Conservation (phyloP, 495 filamentous ascomycete genomes). For the Trypethelium eluteriae region DNA sequence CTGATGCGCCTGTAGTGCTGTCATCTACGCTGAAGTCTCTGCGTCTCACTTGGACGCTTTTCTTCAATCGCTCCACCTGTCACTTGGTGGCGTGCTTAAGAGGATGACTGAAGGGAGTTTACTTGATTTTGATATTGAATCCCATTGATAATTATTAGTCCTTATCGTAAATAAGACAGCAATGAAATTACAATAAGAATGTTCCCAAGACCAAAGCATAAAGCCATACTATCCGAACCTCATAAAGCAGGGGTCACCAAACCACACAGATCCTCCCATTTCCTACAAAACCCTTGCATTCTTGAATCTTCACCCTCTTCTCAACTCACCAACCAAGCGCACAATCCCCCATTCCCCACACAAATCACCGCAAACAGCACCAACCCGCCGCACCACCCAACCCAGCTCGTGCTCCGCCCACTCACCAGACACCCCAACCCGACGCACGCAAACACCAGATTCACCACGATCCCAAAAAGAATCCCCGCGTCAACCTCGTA, state of each 20-base stretch:
- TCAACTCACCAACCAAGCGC: constrained; percentile 35
- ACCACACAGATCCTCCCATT: no score
- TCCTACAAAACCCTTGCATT: no score
- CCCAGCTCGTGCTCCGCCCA: constrained; percentile 37
- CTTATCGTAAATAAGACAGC: no score
- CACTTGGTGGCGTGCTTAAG: no score
- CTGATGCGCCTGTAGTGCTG: background rate
- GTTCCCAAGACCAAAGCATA: no score
- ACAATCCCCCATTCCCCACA: constrained; percentile 44
- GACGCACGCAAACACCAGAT: constrained; percentile 47
- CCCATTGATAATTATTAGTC: no score
- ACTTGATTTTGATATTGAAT: no score
- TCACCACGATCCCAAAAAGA: constrained; percentile 49
- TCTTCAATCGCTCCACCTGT: background rate
- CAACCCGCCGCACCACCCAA: constrained; percentile 40
- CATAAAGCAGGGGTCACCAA: no score
- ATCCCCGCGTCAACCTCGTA: constrained; percentile 55
- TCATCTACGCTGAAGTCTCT: constrained; percentile 8
- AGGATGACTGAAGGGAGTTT: no score
- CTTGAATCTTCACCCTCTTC: background rate
- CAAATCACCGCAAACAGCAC: constrained; percentile 42
- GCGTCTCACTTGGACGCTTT: background rate
- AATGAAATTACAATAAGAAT: no score
- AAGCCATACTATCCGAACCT: no score
- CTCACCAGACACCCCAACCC: constrained; percentile 46